Conservation (phyloP, 2,329 filamentous ascomycete genomes). For the Ascochyta pisi region DNA sequence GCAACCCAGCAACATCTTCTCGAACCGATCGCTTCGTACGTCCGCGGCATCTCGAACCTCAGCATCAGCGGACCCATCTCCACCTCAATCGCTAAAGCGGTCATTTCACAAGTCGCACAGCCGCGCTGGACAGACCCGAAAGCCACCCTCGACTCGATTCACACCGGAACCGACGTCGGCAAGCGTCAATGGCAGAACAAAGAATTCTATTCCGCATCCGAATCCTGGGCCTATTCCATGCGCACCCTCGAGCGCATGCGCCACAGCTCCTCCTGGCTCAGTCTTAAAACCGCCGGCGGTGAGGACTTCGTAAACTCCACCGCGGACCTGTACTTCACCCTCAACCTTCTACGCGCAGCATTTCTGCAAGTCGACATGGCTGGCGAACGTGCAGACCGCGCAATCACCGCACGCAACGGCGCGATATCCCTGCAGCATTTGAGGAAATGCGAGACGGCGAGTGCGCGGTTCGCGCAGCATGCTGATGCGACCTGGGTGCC, state of each 20-base stretch:
- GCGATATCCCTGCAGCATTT: slow-evolving; percentile 22
- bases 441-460: slow-evolving; percentile 30
- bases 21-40: slow-evolving; percentile 25
- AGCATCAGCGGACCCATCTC: slow-evolving; percentile 29
- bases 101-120: slow-evolving; percentile 24
- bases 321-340: slow-evolving; percentile 33
- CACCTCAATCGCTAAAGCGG: slow-evolving; percentile 15
- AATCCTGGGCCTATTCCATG: slow-evolving; percentile 33
- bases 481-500: slow-evolving; percentile 33
- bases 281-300: slow-evolving; percentile 27
- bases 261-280: slow-evolving; percentile 33
- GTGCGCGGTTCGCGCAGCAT: slow-evolving; percentile 34
- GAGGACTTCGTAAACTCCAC: slow-evolving; percentile 34
- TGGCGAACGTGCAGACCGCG: neutral
- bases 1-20: slow-evolving; percentile 31
- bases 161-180: slow-evolving; percentile 35
- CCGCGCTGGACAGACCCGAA: slow-evolving; percentile 36
- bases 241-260: slow-evolving; percentile 39
- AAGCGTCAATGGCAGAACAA: slow-evolving; percentile 39
- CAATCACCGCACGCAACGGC: slow-evolving; percentile 24
- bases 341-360: slow-evolving; percentile 32
- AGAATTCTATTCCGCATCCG: slow-evolving; percentile 26
- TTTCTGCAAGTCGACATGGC: slow-evolving; percentile 37
- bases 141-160: slow-evolving; percentile 32
- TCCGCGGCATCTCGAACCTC: slow-evolving; percentile 31